Evolutionary conservation across 73 alveolate genomes (phyloP).

Genomic region (Blepharisma stoltei): DNA sequence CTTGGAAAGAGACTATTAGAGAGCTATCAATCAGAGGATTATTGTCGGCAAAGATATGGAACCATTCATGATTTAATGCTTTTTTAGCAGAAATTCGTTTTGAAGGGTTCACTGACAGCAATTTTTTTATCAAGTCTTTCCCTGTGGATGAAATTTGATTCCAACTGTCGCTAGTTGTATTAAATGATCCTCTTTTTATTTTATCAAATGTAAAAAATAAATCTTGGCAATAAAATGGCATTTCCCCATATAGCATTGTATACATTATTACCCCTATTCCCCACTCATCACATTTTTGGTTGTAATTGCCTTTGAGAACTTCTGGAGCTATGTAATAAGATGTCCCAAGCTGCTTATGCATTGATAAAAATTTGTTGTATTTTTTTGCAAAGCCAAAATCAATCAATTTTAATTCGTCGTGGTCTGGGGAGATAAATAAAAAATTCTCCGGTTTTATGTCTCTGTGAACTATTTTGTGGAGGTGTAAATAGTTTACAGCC

Average conservation of each 20-base stretch:
- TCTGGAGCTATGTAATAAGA: conserved; percentile 82
- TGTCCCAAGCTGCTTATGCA: conserved; percentile 78
- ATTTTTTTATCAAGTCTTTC: conserved; percentile 43
- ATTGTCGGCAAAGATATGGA: no score
- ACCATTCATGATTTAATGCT: no score
- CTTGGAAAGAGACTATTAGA: no score
- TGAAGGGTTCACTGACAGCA: conserved; percentile 42
- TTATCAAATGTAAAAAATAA: conserved; percentile 43
- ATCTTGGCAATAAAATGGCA: conserved; percentile 48
- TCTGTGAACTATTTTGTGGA: background rate
- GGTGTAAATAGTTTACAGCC: conserved; percentile 7
- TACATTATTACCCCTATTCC: conserved; percentile 49
- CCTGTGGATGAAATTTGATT: conserved; percentile 43
- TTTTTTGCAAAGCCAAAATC: conserved; percentile 77
- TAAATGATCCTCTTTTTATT: conserved; percentile 37
- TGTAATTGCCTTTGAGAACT: conserved; percentile 57
- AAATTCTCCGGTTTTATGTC: conserved; percentile 8
- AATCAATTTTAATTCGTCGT: conserved; percentile 53
- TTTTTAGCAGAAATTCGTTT: conserved; percentile 30
- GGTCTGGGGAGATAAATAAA: background rate
- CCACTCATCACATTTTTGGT: conserved; percentile 75
- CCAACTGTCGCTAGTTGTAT: conserved; percentile 48
- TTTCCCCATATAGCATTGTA: conserved; percentile 52
- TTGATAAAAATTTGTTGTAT: conserved; percentile 44
- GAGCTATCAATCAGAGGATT: no score